A percentile compares a stretch with the other conserved stretches of the same genome.
Conservation (phyloP, 129 eudicot genomes). For the Pulicaria dysenterica region DNA sequence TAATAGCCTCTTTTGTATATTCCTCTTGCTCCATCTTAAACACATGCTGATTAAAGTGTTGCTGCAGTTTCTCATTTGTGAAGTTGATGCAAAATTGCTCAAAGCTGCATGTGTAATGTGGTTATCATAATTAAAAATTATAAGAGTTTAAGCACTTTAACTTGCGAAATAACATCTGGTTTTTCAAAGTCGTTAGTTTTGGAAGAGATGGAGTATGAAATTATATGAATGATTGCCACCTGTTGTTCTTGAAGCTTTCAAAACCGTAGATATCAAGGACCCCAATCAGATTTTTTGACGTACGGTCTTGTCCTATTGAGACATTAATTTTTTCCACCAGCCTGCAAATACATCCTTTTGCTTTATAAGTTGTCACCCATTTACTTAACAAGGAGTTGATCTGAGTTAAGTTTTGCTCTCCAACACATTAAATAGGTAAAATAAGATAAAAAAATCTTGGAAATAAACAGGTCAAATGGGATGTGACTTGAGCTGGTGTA, state of each 20-base stretch:
- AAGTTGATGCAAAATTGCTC: conserved; percentile 98
- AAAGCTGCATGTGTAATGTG: conserved; percentile 62
- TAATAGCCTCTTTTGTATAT: conserved; percentile 86
- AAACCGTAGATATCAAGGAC: conserved; percentile 98
- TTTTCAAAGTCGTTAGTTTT: conserved; percentile 25
- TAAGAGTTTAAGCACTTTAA: conserved; percentile 10
- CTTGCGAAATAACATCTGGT: conserved; percentile 17
- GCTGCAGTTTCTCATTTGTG: conserved; percentile 99
- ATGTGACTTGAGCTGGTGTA: background rate
- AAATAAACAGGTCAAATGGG: background rate
- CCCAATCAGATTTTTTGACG: conserved; percentile 79
- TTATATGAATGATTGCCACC: conserved; percentile 45
- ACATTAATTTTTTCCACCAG: conserved; percentile 86
- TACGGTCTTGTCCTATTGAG: conserved; percentile 93
- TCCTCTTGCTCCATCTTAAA: conserved; percentile 99
- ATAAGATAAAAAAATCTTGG: no score
- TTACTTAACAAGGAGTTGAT: no score
- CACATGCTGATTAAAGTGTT: conserved; percentile 98
- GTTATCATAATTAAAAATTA: background rate
- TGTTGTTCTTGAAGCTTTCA: conserved; percentile 95
- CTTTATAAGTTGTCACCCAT: conserved; percentile 1
- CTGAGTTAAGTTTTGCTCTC: no score
- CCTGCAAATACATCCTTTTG: conserved; percentile 48
- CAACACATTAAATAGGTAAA: no score
- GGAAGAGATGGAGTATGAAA: conserved; percentile 9